Evolutionary conservation across 805 yeast genomes (phyloP), one percentile per base, ranked within the genome.

Genomic region (Teunomyces stri): DNA sequence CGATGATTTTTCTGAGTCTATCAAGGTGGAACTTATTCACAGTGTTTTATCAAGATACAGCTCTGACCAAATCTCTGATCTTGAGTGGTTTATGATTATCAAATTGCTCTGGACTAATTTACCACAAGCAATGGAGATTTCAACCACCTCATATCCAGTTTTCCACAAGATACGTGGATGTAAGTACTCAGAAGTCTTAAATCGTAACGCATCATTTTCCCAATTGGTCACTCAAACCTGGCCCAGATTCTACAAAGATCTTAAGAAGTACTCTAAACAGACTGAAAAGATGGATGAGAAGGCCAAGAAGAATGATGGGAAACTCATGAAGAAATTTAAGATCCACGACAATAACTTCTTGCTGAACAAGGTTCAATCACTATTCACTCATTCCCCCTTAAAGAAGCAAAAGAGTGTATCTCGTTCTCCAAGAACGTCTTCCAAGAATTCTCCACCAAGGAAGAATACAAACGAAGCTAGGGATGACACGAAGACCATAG

Each of bases 61-160:
- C 5, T 13, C 22, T 1, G 40, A n/a, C 16, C 40, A 37, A 13
- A 37, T 37, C 9, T 37, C 40, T 12, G 40, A 37, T 13, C 29
- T 37, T 12, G 40, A 37, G 10, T 37, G 40, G 40, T 37, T 37
- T 11, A 22, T 37, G 40, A 37, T 37, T 4, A n/a, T 37, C 13
- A 37, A 37, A 22, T 37, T 37, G 40, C 28, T 37, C 7, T 37
- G 40, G 40, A 37, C n/a, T 10, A 21, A 22, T 16, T 37, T 37
- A 21, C 40, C 40, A 11, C 40, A 20, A 37, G 25, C 40, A 12
- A 37, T 37, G 40, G 40, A 37, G 29, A 22, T 22, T n/a, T 22
- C 40, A n/a, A 37, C 40, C 4, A 22, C 40, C 11, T 37, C 40
- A 6, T 37, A 37, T 37, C 29, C 29, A 5, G 13, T 37, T 5